Evolutionary conservation across 108 stramenopile species (phyloP).

Genomic region (Chaetoceros muelleri): DNA sequence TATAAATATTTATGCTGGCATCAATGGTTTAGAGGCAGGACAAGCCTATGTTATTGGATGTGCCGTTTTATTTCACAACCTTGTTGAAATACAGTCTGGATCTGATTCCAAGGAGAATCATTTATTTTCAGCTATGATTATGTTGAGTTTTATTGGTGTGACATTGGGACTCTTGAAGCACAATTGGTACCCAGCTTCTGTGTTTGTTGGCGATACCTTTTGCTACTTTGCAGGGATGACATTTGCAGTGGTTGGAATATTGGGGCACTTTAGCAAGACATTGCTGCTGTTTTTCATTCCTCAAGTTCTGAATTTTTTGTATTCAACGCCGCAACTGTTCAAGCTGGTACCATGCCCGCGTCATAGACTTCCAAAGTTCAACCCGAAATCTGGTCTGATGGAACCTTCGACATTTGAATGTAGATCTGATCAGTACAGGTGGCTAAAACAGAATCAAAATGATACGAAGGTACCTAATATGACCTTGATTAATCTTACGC

Average conservation of each 20-base stretch:
- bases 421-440: slow-evolving; percentile 17
- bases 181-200: slow-evolving; percentile 94
- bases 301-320: slow-evolving; percentile 92
- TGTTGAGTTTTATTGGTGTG: slow-evolving; percentile 76
- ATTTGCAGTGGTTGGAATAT: slow-evolving; percentile 91
- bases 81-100: slow-evolving; percentile 46
- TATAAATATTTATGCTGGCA: slow-evolving; percentile 98
- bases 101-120: slow-evolving; percentile 53
- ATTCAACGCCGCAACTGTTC: slow-evolving; percentile 93
- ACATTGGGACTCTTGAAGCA: slow-evolving; percentile 75
- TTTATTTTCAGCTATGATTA: slow-evolving; percentile 76
- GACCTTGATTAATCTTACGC: slow-evolving; percentile 87
- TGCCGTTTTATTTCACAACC: slow-evolving; percentile 72
- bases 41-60: slow-evolving; percentile 87
- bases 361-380: slow-evolving; percentile 88
- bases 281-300: slow-evolving; percentile 94
- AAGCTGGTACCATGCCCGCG: slow-evolving; percentile 91
- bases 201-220: slow-evolving; percentile 98
- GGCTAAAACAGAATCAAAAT: slow-evolving; percentile 29
- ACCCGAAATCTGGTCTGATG: slow-evolving; percentile 67
- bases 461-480: slow-evolving; percentile 67
- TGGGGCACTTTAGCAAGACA: slow-evolving; percentile 97
- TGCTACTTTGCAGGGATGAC: slow-evolving; percentile 99
- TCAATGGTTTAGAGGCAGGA: slow-evolving; percentile 97
- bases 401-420: slow-evolving; percentile 69